phyloP scores from a whole-genome alignment of 257 asterid species.

The Nemophila menziesii region DNA sequence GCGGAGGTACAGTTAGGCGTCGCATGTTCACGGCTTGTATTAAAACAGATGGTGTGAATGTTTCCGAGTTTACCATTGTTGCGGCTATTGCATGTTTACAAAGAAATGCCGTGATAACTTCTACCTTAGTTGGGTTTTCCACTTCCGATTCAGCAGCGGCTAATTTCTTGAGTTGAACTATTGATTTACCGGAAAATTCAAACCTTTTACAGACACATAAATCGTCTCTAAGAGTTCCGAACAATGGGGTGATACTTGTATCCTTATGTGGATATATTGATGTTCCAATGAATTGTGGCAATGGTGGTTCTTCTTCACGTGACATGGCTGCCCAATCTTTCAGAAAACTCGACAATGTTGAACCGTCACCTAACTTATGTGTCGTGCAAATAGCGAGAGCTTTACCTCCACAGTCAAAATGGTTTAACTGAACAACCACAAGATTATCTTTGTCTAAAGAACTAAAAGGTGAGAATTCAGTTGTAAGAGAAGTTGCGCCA shows the following conservation, averaged over 20 bases:
- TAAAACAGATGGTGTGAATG: not conserved
- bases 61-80: not conserved
- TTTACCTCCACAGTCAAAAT: constrained; percentile 10
- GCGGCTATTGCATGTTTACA: not conserved
- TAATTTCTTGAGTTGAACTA: constrained; percentile 1
- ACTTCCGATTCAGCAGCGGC: not conserved
- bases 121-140: constrained; percentile 1
- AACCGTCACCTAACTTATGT: constrained; percentile 10
- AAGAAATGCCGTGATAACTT: constrained; percentile 7
- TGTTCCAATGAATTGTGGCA: not conserved
- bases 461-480: not conserved
- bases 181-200: not conserved
- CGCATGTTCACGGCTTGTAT: not conserved
- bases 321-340: constrained; percentile 8
- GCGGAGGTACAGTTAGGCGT: not conserved
- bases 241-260: no score
- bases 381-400: not conserved
- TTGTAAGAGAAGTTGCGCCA: not conserved
- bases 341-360: not conserved
- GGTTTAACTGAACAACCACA: constrained; percentile 1
- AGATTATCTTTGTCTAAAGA: not conserved
- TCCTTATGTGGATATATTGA: constrained; percentile 5
- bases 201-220: not conserved
- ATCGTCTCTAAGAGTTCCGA: not conserved
- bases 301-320: not conserved